Percentiles rank a stretch among this genome's conserved stretches.
Evolutionary conservation across 352 stramenopile genomes (phyloP).

Genomic region (Phytophthora idaei): DNA sequence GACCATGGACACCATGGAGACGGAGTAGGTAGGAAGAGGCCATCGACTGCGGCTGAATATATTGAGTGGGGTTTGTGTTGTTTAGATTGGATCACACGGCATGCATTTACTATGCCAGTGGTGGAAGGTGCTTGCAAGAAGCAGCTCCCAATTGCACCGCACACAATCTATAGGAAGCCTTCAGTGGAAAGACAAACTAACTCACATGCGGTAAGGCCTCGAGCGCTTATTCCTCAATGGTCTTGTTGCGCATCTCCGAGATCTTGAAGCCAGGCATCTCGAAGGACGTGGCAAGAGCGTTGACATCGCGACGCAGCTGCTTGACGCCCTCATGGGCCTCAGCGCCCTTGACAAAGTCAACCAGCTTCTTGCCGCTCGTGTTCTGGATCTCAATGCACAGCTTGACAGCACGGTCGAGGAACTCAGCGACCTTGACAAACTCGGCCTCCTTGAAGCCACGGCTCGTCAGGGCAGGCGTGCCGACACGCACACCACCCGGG

Average conservation of each 20-base stretch:
- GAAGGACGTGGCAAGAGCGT: constrained; percentile 94
- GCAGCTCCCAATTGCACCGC: constrained; percentile 37
- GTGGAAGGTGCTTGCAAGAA: constrained; percentile 30
- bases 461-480: constrained; percentile 96
- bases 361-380: constrained; percentile 91
- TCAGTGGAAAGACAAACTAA: constrained; percentile 32
- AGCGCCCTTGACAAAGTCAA: constrained; percentile 92
- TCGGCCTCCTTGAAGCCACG: constrained; percentile 97
- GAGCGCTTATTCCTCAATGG: constrained; percentile 59
- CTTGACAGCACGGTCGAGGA: constrained; percentile 95
- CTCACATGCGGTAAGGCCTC: constrained; percentile 6
- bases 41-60: constrained; percentile 45
- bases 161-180: constrained; percentile 39
- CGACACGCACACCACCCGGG: constrained; percentile 95
- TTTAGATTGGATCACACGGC: constrained; percentile 32
- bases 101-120: constrained; percentile 31
- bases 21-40: constrained; percentile 4
- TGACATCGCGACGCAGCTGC: constrained; percentile 91
- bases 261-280: constrained; percentile 97
- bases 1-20: constrained; percentile 13
- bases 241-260: constrained; percentile 89
- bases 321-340: constrained; percentile 87
- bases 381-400: constrained; percentile 94
- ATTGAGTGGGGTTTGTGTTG: constrained; percentile 39
- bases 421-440: constrained; percentile 96